phyloP scores from a whole-genome alignment of 352 stramenopile species.

The Phytophthora brassicae region DNA sequence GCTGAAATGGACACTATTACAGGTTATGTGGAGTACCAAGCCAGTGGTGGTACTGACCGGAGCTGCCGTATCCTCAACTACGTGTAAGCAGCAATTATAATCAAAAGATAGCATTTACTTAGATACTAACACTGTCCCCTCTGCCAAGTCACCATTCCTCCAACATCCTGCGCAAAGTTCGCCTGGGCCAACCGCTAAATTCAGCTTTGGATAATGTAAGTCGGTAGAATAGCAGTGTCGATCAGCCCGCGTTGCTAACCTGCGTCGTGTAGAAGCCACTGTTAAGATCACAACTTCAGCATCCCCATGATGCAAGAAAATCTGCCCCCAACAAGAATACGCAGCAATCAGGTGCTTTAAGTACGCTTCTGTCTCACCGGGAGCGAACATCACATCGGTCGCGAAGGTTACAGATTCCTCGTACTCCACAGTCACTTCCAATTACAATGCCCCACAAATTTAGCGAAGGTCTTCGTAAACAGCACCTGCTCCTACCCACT shows the following conservation, averaged over 20 bases:
- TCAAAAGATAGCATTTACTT: not conserved
- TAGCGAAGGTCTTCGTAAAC: not conserved
- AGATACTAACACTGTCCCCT: not conserved
- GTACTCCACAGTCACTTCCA: not conserved
- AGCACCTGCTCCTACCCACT: not conserved
- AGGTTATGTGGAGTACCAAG: constrained; percentile 36
- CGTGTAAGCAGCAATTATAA: constrained; percentile 39
- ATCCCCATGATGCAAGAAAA: not conserved
- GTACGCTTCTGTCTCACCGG: not conserved
- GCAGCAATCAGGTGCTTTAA: not conserved
- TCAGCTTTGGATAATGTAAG: constrained; percentile 36
- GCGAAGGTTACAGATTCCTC: not conserved
- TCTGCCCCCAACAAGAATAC: not conserved
- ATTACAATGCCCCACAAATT: not conserved
- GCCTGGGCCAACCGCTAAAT: constrained; percentile 55
- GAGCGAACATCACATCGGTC: constrained; percentile 1
- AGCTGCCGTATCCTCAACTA: constrained; percentile 67
- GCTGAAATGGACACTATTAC: constrained; percentile 2
- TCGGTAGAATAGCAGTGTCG: not conserved
- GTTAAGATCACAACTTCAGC: not conserved
- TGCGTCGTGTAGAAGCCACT: constrained; percentile 4
- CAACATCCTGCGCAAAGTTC: constrained; percentile 55
- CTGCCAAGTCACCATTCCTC: constrained; percentile 50
- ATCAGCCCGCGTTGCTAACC: not conserved
- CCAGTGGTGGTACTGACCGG: constrained; percentile 20